A percentile compares a stretch with the other conserved stretches of the same genome.
These are phyloP conservation scores for Rosa multiflora DNA, from an alignment of 306 rosid species.

Conservation along the genomic window DNA sequence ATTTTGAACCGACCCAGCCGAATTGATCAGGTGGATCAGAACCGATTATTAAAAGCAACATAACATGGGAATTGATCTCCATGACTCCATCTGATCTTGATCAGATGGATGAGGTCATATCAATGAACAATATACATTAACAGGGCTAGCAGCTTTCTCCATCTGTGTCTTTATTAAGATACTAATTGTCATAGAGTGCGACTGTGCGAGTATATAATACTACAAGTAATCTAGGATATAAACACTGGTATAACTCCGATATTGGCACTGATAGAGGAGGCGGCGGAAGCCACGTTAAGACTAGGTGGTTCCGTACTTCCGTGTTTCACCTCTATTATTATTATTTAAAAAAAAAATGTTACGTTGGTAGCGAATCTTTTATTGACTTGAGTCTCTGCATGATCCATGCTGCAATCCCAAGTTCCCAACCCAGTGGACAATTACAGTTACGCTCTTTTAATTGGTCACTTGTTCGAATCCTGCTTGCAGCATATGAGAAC, in stretches of 20 bases:
- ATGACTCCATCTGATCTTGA: neutral
- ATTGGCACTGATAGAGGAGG: neutral
- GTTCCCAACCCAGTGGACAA: no score
- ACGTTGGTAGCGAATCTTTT: no score
- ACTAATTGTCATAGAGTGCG: neutral
- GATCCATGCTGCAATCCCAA: no score
- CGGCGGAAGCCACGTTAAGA: no score
- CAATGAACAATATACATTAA: neutral
- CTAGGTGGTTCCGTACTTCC: no score
- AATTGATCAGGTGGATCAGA: neutral
- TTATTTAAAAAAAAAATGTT: no score
- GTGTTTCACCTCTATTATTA: no score
- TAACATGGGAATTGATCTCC: slow-evolving; percentile 5
- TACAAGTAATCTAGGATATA: neutral
- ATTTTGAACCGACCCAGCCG: neutral
- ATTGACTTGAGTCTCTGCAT: no score
- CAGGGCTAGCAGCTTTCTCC: neutral
- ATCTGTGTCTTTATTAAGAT: neutral
- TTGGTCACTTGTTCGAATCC: no score
- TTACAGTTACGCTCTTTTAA: no score
- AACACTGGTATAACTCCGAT: neutral
- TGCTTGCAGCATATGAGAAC: no score
- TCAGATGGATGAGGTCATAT: slow-evolving; percentile 1
- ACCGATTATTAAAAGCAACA: neutral
- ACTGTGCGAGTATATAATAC: neutral